phyloP scores from a whole-genome alignment of 805 yeast genomes.

The Ogataea pilisensis region DNA sequence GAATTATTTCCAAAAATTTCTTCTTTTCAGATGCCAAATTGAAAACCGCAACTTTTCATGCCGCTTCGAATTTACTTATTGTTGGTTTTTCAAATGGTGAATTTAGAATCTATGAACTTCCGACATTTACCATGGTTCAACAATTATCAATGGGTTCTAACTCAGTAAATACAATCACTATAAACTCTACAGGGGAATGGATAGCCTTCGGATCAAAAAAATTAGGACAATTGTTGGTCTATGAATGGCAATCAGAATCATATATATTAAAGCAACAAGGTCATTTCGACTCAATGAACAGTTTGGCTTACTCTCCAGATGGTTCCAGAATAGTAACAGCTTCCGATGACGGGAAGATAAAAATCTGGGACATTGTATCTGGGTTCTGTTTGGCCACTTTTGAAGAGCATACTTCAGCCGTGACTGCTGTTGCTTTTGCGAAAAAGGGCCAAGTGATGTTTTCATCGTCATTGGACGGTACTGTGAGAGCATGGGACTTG shows the following conservation, averaged over 20 bases:
- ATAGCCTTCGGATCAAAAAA: constrained; percentile 88
- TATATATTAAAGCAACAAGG: constrained; percentile 95
- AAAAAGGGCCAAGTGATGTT: constrained; percentile 87
- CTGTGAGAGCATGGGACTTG: constrained; percentile 96
- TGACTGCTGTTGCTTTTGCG: constrained; percentile 83
- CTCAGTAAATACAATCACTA: constrained; percentile 74
- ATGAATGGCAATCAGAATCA: constrained; percentile 98
- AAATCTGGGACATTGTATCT: constrained; percentile 90
- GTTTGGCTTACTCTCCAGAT: constrained; percentile 87
- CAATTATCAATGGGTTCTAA: constrained; percentile 90
- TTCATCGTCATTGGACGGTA: constrained; percentile 91
- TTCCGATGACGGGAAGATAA: constrained; percentile 93
- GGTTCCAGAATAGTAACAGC: constrained; percentile 91
- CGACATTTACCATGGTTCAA: constrained; percentile 74
- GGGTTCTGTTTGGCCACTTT: constrained; percentile 94
- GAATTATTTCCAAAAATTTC: constrained; percentile 72
- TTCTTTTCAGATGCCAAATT: constrained; percentile 70
- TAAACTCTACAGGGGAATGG: constrained; percentile 93
- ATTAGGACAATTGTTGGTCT: constrained; percentile 89
- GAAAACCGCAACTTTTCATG: constrained; percentile 80
- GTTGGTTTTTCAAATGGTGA: constrained; percentile 90
- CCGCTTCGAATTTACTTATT: constrained; percentile 64
- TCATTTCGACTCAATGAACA: constrained; percentile 86
- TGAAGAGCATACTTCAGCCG: constrained; percentile 84
- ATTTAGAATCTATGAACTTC: constrained; percentile 85